These are phyloP conservation scores for Rhodotorula paludigena DNA, from an alignment of 768 basidiomycete genomes.

Conservation along the genomic window DNA sequence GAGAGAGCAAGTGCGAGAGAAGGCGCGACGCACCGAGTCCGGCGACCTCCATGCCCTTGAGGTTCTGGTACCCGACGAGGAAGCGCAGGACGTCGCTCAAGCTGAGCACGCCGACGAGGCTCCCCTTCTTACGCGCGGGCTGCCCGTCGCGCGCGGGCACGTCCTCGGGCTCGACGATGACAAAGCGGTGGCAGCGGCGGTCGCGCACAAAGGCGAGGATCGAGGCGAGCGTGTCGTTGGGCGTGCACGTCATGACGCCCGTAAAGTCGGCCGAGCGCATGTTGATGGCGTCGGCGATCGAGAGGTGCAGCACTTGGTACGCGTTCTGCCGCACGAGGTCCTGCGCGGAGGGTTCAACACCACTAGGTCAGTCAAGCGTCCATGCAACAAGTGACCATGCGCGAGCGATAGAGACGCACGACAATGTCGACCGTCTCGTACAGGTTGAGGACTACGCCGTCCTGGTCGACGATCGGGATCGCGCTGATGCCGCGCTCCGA, in stretches of 20 bases:
- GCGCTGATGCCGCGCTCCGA: slow-evolving; percentile 91
- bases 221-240: slow-evolving; percentile 82
- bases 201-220: slow-evolving; percentile 87
- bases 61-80: slow-evolving; percentile 53
- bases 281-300: slow-evolving; percentile 82
- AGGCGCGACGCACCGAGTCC: slow-evolving; percentile 23
- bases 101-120: slow-evolving; percentile 78
- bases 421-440: slow-evolving; percentile 99
- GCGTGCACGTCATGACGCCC: slow-evolving; percentile 92
- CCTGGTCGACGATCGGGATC: slow-evolving; percentile 81
- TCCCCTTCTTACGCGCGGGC: slow-evolving; percentile 48
- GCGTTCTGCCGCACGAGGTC: slow-evolving; percentile 80
- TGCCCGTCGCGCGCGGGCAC: slow-evolving; percentile 9
- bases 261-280: slow-evolving; percentile 92
- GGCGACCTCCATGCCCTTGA: slow-evolving; percentile 37
- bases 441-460: slow-evolving; percentile 83
- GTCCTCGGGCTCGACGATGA: slow-evolving; percentile 37
- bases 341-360: slow-evolving; percentile 49
- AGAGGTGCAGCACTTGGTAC: slow-evolving; percentile 92
- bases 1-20: too few species aligned
- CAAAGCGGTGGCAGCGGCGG: slow-evolving; percentile 80
- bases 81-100: slow-evolving; percentile 83
- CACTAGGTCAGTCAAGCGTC: neutral
- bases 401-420: slow-evolving; percentile 50
- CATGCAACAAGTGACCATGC: neutral